These are phyloP conservation scores for Oryza officinalis DNA, from an alignment of 176 grass and related monocot genomes.

Conservation along the genomic window DNA sequence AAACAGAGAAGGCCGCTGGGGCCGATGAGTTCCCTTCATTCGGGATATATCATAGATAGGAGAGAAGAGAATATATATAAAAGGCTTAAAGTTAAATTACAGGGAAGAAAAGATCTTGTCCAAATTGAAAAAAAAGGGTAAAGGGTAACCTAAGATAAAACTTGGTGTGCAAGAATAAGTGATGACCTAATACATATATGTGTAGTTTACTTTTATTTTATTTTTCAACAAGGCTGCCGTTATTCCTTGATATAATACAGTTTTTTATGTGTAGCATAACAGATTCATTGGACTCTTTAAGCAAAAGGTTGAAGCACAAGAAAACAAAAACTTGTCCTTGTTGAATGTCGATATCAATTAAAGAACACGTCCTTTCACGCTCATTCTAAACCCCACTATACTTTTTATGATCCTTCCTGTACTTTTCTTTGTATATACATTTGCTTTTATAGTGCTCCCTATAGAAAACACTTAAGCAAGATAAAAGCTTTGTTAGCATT, in stretches of 20 bases:
- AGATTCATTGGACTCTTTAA: neutral
- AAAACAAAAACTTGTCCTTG: neutral
- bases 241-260: neutral
- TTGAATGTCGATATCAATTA: constrained; percentile 13
- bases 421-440: constrained; percentile 25
- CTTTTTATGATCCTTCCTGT: constrained; percentile 21
- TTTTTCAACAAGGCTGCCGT: neutral
- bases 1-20: too few species aligned
- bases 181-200: neutral
- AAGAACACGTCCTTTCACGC: neutral
- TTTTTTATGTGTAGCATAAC: neutral
- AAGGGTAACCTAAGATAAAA: too few species aligned
- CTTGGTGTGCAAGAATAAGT: neutral
- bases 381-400: constrained; percentile 32
- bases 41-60: too few species aligned
- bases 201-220: neutral
- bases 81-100: too few species aligned
- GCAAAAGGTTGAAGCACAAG: neutral
- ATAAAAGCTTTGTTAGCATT: neutral
- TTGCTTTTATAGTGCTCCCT: constrained; percentile 34
- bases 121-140: too few species aligned
- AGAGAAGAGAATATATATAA: too few species aligned
- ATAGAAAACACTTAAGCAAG: constrained; percentile 4
- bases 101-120: too few species aligned
- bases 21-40: too few species aligned